Base-by-base conservation (phyloP, 495 filamentous ascomycete genomes). In the Annulohypoxylon bovei region DNA sequence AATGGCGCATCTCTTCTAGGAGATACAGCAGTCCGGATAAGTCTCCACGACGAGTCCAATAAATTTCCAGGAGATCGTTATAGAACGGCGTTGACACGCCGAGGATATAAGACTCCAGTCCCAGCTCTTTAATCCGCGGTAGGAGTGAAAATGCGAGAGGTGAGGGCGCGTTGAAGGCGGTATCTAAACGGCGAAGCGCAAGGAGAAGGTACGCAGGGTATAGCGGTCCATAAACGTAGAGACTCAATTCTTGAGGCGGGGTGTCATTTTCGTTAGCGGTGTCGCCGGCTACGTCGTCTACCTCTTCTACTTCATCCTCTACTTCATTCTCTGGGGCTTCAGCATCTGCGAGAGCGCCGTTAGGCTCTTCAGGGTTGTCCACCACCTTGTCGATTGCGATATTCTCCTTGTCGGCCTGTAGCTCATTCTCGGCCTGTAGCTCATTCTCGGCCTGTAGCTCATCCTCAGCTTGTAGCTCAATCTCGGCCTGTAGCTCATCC, bases 1-100 rank as follows among this genome's bases (percentile, higher is more conserved):
- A 86, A 7, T 85, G 77, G 39, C 91, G 88, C 93, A 97, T 97
- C 77, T 97, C 93, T 42, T 82, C 78, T 6, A 96, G 79, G 3
- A 93, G 79, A 9, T 87, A 81, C 9, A 89, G 74, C 33, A 94
- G 85, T 8, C 83, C 85, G 8, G 79, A 71, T 1, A 92, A 78
- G 71, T 95, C 88, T 4, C 84, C 82, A 67, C 88, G 88, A 2
- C 85, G 83, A 32, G 77, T 78, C 89, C 91, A 94, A 62, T 87
- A 80, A 33, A 91, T 84, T 23, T 80, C 71, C 20, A 94, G 81
- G 35, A 94, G 79, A 49, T 91, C 87, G 75, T 95, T 93, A 78
- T 93, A 96, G 37, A 97, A 87, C 0, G 82, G 79, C 1, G 90
- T 90, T 27, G 88, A 91, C 20, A 87, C 87, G 23, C 92, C 93